Evolutionary conservation across 306 rosid genomes (phyloP), one percentile per base, ranked within the genome.

Genomic region (Prinsepia uniflora): DNA sequence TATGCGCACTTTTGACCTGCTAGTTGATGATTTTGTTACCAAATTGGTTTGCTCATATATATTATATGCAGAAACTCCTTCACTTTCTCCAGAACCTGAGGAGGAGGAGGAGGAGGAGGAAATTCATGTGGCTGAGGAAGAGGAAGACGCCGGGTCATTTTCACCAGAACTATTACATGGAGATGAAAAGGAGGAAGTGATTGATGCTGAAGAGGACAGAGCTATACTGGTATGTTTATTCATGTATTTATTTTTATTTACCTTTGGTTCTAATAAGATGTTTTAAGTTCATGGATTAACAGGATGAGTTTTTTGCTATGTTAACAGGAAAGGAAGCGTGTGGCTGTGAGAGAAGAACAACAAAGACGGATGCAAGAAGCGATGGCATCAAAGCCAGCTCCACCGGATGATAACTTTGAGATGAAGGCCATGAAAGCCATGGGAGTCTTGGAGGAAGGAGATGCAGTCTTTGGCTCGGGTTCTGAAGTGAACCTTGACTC

Each of bases 401-500:
- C 95, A 43, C 64, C 86, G 30, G 97, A 89, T 79, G 98, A 90
- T 78, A 82, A 90, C 81, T 83, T 90, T 39, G 96, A 94, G 86
- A 75, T 83, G 86, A 94, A 91, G 72, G 97, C 97, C 72, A 76
- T 89, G 77, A 94, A 91, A 84, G 85, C 85, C 54, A 94, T 94
- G 98, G 98, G 98, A 63, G 84, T 86, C 75, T 81, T 89, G 96
- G 99, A 89, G 81, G 99, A 94, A 71, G 99, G 99, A 45, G 99
- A 94, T 76, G 97, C 99, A 65, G 85, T 94, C 71, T 86, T 94
- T 77, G 97, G 96, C 56, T 83, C 92, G 56, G 89, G 88, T 68
- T 93, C 96, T 71, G 97, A 91, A 89, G 95, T 94, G 78, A 94
- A 85, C 79, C 80, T 94, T 10, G 99, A 91, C 74, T 91, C 97